These are phyloP conservation scores for Pichia kluyveri DNA, from an alignment of 805 yeast genomes.

Conservation along the genomic window DNA sequence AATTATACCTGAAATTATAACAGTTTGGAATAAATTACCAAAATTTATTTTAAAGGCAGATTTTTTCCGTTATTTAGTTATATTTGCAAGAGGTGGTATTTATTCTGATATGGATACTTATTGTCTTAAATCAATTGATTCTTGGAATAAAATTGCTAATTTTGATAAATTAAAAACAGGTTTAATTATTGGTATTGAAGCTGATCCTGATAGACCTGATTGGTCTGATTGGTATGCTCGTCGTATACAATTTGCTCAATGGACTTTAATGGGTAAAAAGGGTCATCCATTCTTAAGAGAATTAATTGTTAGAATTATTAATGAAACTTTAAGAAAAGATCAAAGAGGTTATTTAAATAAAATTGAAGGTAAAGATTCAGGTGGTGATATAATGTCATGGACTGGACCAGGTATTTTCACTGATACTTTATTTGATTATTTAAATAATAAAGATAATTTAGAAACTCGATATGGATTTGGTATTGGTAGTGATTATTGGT, in stretches of 20 bases:
- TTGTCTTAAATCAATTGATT: conserved; percentile 57
- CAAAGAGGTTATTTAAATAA: conserved; percentile 35
- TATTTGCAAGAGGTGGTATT: conserved; percentile 87
- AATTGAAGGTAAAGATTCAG: conserved; percentile 51
- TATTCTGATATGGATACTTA: conserved; percentile 88
- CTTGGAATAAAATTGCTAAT: conserved; percentile 53
- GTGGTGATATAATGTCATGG: conserved; percentile 84
- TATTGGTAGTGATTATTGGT: conserved; percentile 24
- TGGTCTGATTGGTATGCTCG: conserved; percentile 93
- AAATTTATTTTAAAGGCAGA: conserved; percentile 81
- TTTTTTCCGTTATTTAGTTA: conserved; percentile 79
- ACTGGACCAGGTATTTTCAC: conserved; percentile 97
- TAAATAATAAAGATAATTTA: conserved; percentile 31
- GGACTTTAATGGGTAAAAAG: conserved; percentile 85
- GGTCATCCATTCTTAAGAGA: conserved; percentile 90
- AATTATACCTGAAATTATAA: conserved; percentile 65
- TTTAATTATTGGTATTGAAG: conserved; percentile 83
- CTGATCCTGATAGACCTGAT: conserved; percentile 92
- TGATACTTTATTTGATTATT: conserved; percentile 70
- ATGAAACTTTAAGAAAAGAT: conserved; percentile 54
- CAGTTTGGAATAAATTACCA: conserved; percentile 74
- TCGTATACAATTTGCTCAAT: conserved; percentile 90
- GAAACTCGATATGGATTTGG: conserved; percentile 25
- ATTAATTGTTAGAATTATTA: conserved; percentile 68
- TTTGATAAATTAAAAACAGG: conserved; percentile 37